phyloP scores from a whole-genome alignment of 2,329 filamentous ascomycete genomes.

The Alternaria solani region DNA sequence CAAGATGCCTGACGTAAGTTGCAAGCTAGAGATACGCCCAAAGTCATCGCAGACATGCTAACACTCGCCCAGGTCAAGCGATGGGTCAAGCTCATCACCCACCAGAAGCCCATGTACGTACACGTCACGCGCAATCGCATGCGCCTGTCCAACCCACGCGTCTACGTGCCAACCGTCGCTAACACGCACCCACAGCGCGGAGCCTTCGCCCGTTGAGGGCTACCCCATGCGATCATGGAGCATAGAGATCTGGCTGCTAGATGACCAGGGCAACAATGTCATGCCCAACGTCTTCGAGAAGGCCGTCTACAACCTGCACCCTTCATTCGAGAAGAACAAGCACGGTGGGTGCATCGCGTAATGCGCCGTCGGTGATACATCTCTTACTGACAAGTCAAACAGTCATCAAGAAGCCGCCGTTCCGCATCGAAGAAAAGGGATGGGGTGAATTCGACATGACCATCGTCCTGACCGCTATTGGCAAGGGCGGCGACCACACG shows the following conservation, averaged over 20 bases:
- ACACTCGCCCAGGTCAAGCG: constrained; percentile 71
- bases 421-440: constrained; percentile 89
- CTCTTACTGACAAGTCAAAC: not conserved
- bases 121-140: constrained; percentile 24
- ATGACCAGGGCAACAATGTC: constrained; percentile 84
- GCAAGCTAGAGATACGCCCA: not conserved
- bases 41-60: constrained; percentile 15
- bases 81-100: constrained; percentile 89
- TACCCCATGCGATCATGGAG: constrained; percentile 95
- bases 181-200: constrained; percentile 65
- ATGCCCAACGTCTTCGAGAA: constrained; percentile 89
- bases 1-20: constrained; percentile 58
- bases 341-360: constrained; percentile 68
- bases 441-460: constrained; percentile 99
- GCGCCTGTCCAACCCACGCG: constrained; percentile 19
- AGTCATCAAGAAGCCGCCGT: constrained; percentile 81
- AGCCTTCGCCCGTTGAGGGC: constrained; percentile 81
- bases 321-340: constrained; percentile 85
- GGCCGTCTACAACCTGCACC: constrained; percentile 90
- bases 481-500: constrained; percentile 83
- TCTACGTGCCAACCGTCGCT: constrained; percentile 20
- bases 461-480: constrained; percentile 81
- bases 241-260: constrained; percentile 83
- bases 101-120: constrained; percentile 86
- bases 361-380: not conserved